A percentile compares a stretch with the other conserved stretches of the same genome.
phyloP scores from a whole-genome alignment of 2,329 filamentous ascomycete species.

The Pyricularia sp. region DNA sequence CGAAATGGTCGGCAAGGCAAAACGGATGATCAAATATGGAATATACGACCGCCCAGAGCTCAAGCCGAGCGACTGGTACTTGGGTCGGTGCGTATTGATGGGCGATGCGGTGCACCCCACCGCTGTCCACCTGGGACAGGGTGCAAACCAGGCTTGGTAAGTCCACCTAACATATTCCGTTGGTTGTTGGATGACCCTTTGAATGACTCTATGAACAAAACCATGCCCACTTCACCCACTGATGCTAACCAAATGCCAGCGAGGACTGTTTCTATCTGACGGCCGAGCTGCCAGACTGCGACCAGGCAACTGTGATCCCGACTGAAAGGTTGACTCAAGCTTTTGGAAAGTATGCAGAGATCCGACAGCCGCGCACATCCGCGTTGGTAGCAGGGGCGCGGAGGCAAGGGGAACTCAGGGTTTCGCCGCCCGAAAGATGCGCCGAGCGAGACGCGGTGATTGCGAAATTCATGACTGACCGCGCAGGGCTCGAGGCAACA shows the following conservation, averaged over 20 bases:
- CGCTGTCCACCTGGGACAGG: conserved; percentile 1
- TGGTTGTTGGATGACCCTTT: too few species aligned
- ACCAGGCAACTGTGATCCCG: background rate
- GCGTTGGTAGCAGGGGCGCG: background rate
- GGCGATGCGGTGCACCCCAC: conserved; percentile 4
- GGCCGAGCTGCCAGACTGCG: background rate
- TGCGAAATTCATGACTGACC: background rate
- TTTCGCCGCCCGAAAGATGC: background rate
- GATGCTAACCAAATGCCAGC: background rate
- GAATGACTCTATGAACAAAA: too few species aligned
- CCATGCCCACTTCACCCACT: too few species aligned
- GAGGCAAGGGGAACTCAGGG: background rate
- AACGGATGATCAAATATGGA: background rate
- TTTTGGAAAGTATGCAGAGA: background rate
- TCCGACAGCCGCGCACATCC: background rate
- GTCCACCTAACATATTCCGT: too few species aligned
- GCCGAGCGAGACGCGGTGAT: background rate
- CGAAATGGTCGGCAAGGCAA: background rate
- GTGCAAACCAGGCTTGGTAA: conserved; percentile 2
- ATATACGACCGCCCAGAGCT: conserved; percentile 3
- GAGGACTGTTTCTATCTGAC: conserved; percentile 2
- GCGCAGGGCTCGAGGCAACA: background rate
- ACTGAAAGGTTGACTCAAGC: background rate
- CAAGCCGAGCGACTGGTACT: background rate
- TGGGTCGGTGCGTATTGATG: conserved; percentile 1